Base-by-base conservation (phyloP, 305 asterid genomes). In the Solanum chacoense region DNA sequence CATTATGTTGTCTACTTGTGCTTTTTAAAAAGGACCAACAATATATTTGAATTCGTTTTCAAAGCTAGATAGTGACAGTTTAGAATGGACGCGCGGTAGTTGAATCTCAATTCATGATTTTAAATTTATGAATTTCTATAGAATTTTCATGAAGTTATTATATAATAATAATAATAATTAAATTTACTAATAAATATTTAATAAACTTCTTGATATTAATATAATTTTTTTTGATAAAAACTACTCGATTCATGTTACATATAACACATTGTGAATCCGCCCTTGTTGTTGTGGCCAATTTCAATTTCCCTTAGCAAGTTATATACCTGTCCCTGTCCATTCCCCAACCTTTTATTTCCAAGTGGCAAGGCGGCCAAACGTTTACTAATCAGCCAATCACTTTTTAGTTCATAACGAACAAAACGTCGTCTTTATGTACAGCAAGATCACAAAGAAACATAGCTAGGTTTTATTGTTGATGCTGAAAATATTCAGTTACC, bases 1-100 rank as follows among this genome's bases (percentile, higher is more conserved):
- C 90, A 94, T 89, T 92, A 90, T 91, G 78, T 90, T 93, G 95
- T 93, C 96, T 88, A 55, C 75, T 91, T 91, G 75, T 89, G 91
- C 94, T 94, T 92, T 93, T 84, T 84, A 37, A 92, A 93, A 93
- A 90, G 88, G 34, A 20, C 85, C 73, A 87, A 88, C 37, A 59
- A 88, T 85, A 59, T 35, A 86, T 86, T 84, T 83, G 40, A 50
- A 83, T 50, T 83, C 40, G 81, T 89, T 85, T 37, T 26, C 88
- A 90, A 92, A 91, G 90, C 50, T 59, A 71, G 91, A 92, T 34
- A 74, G 90, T 87, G 94, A 92, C 93, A 81, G 78, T 83, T 42
- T 29, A 29, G 12, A 31, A 50, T 83, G 42, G 73, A 37, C 31
- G 5, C 50, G 16, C 50, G 32, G 6, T 80, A 14, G 37, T 26